Percentiles rank a stretch among this genome's conserved stretches.
These are phyloP conservation scores for Kwoniella shivajii DNA, from an alignment of 1,284 basidiomycete species.

Conservation along the genomic window DNA sequence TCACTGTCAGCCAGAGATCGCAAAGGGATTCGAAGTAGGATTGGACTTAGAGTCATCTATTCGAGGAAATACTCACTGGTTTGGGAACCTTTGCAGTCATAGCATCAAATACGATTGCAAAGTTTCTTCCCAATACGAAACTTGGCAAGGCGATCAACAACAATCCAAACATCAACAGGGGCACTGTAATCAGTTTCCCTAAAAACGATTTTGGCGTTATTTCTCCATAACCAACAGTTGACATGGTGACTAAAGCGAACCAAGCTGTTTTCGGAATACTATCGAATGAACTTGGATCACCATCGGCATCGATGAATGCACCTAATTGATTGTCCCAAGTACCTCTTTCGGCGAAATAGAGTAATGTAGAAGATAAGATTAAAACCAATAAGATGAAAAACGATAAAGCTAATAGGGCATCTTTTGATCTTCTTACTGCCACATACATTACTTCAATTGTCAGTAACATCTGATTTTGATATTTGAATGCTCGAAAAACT, in stretches of 20 bases:
- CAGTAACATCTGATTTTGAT: conserved; percentile 64
- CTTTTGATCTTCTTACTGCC: conserved; percentile 78
- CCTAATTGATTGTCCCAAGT: conserved; percentile 78
- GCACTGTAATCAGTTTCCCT: conserved; percentile 77
- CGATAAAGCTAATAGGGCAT: conserved; percentile 78
- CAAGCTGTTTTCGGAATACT: conserved; percentile 77
- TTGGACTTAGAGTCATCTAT: not conserved
- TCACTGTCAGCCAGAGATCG: not conserved
- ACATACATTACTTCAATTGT: conserved; percentile 93
- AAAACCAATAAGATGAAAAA: conserved; percentile 88
- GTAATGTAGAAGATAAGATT: conserved; percentile 78
- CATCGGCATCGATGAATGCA: conserved; percentile 78
- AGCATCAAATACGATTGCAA: conserved; percentile 80
- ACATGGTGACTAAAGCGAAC: conserved; percentile 62
- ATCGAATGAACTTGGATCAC: conserved; percentile 62
- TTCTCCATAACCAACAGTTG: conserved; percentile 65
- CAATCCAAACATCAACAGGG: conserved; percentile 79
- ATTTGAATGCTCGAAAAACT: conserved; percentile 83
- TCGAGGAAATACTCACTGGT: conserved; percentile 23
- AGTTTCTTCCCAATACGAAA: conserved; percentile 85
- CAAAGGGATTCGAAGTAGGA: not conserved
- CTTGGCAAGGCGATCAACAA: conserved; percentile 82
- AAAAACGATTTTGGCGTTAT: conserved; percentile 80
- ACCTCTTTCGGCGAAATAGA: conserved; percentile 85
- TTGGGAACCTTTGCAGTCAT: conserved; percentile 55